Evolutionary conservation across 73 alveolate species (phyloP).

Genomic region (Tetrahymena malaccensis): DNA sequence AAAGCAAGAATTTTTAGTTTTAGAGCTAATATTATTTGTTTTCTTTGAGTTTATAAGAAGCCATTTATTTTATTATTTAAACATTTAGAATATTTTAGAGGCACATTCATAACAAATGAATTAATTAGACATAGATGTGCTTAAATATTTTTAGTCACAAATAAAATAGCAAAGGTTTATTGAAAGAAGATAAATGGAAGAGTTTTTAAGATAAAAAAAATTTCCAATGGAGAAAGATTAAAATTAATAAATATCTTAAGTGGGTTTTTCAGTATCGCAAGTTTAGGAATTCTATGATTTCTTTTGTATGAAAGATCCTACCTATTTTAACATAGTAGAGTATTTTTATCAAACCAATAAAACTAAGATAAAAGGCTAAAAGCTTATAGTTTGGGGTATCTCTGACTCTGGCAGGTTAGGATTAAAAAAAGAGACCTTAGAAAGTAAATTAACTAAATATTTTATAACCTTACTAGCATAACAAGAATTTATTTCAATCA

Average conservation of each 20-base stretch:
- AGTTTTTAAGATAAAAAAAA: constrained; percentile 1
- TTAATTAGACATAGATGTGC: neutral
- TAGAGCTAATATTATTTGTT: neutral
- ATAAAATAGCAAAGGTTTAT: neutral
- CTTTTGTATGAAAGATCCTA: neutral
- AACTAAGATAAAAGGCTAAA: neutral
- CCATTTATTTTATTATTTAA: too few species aligned
- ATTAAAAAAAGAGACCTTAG: neutral
- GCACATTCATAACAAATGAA: neutral
- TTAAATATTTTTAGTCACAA: neutral
- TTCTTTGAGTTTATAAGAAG: neutral
- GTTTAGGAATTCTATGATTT: neutral
- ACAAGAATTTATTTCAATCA: too few species aligned
- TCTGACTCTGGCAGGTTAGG: neutral
- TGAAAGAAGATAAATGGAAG: constrained; percentile 11
- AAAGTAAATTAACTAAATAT: neutral
- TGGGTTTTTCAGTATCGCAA: neutral
- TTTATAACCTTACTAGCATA: too few species aligned
- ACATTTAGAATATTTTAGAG: neutral
- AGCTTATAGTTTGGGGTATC: neutral
- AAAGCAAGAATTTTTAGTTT: too few species aligned
- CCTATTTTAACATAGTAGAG: neutral
- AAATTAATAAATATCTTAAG: neutral
- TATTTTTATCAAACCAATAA: neutral
- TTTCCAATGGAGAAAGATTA: neutral